Evolutionary conservation across 2,329 filamentous ascomycete genomes (phyloP).

Genomic region (Fusarium cicatricum): DNA sequence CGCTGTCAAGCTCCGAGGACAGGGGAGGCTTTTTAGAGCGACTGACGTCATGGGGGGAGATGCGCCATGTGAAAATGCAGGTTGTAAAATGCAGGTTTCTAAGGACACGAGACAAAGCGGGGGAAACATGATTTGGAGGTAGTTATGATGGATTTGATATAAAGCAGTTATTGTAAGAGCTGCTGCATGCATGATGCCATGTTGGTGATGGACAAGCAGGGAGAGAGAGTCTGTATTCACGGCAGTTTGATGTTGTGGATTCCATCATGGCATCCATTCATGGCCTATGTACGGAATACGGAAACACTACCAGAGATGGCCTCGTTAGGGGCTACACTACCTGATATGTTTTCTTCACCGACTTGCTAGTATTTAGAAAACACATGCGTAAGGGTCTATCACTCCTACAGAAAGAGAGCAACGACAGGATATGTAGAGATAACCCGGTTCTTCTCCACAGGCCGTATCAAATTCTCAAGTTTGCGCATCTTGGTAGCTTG

Average conservation of each 20-base stretch:
- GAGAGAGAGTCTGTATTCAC: too few relatives aligned
- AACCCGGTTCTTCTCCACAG: too few relatives aligned
- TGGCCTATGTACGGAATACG: not conserved
- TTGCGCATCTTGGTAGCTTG: too few relatives aligned
- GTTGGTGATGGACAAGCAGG: too few relatives aligned
- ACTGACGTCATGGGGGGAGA: slow-evolving; percentile 26
- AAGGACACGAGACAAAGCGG: slow-evolving; percentile 15
- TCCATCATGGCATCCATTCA: slow-evolving; percentile 9
- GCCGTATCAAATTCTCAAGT: slow-evolving; percentile 5
- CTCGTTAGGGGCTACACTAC: not conserved
- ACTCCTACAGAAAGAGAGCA: too few relatives aligned
- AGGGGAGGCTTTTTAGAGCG: slow-evolving; percentile 18
- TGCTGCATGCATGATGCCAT: not conserved
- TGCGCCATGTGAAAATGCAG: slow-evolving; percentile 9
- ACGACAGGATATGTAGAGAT: too few relatives aligned
- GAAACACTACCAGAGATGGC: not conserved
- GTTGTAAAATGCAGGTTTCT: slow-evolving; percentile 12
- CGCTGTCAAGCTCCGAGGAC: slow-evolving; percentile 20
- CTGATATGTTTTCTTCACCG: not conserved
- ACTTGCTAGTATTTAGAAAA: not conserved
- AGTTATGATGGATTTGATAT: not conserved
- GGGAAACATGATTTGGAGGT: not conserved
- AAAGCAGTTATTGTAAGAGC: not conserved
- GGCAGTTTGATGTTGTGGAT: not conserved
- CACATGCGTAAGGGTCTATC: too few relatives aligned